phyloP scores from a whole-genome alignment of 768 basidiomycete species.

The Tulasnella sp. region DNA sequence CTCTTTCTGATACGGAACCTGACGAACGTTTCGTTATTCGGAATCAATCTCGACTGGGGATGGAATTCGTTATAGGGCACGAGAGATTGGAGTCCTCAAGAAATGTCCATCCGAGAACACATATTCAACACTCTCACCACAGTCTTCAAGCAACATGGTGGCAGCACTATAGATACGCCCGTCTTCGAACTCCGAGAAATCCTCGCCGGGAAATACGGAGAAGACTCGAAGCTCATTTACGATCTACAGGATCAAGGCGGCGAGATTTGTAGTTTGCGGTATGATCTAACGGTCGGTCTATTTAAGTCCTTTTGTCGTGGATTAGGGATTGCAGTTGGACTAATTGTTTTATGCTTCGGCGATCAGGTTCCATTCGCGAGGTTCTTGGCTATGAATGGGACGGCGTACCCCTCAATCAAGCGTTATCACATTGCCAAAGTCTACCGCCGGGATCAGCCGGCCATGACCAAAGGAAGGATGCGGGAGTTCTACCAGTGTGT shows the following conservation, averaged over 20 bases:
- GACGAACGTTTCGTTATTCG: conserved; percentile 17
- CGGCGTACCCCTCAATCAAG: conserved; percentile 52
- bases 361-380: conserved; percentile 73
- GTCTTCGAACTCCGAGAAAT: conserved; percentile 98
- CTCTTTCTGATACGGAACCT: too few species aligned
- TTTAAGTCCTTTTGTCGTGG: not conserved
- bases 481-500: conserved; percentile 97
- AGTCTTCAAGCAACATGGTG: conserved; percentile 81
- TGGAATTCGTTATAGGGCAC: conserved; percentile 53
- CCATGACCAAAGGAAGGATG: conserved; percentile 97
- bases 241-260: conserved; percentile 97
- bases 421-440: conserved; percentile 99
- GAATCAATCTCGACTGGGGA: too few species aligned
- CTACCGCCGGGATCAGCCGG: conserved; percentile 90
- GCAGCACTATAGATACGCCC: conserved; percentile 88
- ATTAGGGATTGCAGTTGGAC: not conserved
- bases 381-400: conserved; percentile 91
- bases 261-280: conserved; percentile 85
- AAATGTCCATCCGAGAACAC: conserved; percentile 85
- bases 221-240: conserved; percentile 94
- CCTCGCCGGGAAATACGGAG: conserved; percentile 91
- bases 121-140: conserved; percentile 83
- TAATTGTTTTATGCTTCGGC: not conserved
- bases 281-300: conserved; percentile 73
- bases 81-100: conserved; percentile 82